These are phyloP conservation scores for Penicillium robsamsonii DNA, from an alignment of 495 filamentous ascomycete genomes.

Conservation along the genomic window DNA sequence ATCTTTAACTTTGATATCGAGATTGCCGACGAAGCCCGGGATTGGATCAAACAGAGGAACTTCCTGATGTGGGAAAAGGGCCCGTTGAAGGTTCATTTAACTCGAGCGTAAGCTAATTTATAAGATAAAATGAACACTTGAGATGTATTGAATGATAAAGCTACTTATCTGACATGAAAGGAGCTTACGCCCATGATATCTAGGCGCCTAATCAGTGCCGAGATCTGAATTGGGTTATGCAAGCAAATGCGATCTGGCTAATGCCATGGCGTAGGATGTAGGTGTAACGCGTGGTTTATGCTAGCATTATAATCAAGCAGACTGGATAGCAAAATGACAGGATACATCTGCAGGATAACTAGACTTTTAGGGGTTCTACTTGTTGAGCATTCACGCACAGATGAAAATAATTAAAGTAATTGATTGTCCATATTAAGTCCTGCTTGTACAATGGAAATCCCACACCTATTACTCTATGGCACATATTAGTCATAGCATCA, in stretches of 20 bases:
- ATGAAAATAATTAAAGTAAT: neutral
- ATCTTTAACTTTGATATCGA: constrained; percentile 44
- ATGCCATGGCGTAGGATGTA: too few relatives aligned
- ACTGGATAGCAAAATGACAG: neutral
- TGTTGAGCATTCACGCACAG: too few relatives aligned
- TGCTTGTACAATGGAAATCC: constrained; percentile 10
- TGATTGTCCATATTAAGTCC: constrained; percentile 12
- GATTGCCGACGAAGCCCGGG: constrained; percentile 27
- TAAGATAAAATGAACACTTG: too few relatives aligned
- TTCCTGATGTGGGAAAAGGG: constrained; percentile 34
- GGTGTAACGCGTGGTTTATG: too few relatives aligned
- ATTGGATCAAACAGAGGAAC: constrained; percentile 38
- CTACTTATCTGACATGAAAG: too few relatives aligned
- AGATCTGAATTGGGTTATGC: too few relatives aligned
- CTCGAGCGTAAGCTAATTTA: constrained; percentile 6
- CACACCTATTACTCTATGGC: constrained; percentile 4
- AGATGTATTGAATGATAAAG: too few relatives aligned
- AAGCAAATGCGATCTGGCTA: neutral
- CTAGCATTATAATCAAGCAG: neutral
- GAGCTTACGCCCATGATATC: too few relatives aligned
- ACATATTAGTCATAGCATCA: constrained; percentile 7
- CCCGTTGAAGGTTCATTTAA: constrained; percentile 31
- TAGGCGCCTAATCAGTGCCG: too few relatives aligned
- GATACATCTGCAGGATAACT: neutral
- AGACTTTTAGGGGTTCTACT: too few relatives aligned